Evolutionary conservation across 805 yeast species (phyloP).

Genomic region (Saturnispora dispora): DNA sequence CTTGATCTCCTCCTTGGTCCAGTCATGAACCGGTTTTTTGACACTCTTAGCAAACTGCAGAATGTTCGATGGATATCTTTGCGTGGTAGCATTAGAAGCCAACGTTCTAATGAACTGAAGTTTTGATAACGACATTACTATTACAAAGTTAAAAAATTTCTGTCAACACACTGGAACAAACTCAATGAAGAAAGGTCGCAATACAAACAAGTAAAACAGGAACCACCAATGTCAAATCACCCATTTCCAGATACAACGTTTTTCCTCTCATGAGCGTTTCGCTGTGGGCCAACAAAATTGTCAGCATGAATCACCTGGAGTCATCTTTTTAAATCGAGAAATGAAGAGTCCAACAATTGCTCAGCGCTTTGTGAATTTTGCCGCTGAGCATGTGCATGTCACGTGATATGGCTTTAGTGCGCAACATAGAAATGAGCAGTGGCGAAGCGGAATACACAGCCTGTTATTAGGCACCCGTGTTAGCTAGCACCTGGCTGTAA

Average conservation of each 20-base stretch:
- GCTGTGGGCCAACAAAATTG: slow-evolving; percentile 1
- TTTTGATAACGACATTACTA: background rate
- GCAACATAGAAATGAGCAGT: background rate
- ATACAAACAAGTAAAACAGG: background rate
- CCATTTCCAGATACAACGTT: background rate
- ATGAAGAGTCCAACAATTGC: background rate
- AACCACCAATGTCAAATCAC: background rate
- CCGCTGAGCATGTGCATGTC: too few relatives aligned
- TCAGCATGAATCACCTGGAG: slow-evolving; percentile 7
- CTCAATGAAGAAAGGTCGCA: background rate
- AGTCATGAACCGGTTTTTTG: slow-evolving; percentile 28
- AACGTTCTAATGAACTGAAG: slow-evolving; percentile 1
- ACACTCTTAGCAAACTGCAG: slow-evolving; percentile 4
- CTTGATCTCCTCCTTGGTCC: slow-evolving; percentile 55
- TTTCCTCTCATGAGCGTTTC: slow-evolving; percentile 2
- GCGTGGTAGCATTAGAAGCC: slow-evolving; percentile 1
- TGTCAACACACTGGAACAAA: background rate
- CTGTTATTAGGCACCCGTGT: background rate
- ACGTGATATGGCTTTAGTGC: background rate
- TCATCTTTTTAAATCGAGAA: background rate
- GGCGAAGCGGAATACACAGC: background rate
- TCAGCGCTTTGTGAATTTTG: background rate
- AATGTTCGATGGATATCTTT: background rate
- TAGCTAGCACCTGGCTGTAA: background rate
- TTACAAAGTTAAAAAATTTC: background rate